phyloP scores from a whole-genome alignment of 192 early-diverging fungal species.

The Rhizophagus sp. region DNA sequence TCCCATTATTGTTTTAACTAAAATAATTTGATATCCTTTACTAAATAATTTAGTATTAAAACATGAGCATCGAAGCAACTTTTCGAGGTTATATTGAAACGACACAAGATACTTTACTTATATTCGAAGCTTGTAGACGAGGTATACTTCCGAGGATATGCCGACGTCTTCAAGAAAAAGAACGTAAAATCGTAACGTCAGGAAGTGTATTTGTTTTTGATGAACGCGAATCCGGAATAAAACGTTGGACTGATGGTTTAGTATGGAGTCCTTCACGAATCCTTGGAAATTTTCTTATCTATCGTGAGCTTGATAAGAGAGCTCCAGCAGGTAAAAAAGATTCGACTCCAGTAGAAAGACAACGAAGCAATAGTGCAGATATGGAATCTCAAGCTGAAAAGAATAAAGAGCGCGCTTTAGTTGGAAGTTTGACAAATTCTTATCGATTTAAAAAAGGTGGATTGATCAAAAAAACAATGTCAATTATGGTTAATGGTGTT shows the following conservation, averaged over 20 bases:
- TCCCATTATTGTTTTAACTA: neutral
- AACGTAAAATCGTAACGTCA: conserved; percentile 68
- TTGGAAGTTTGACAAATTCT: conserved; percentile 57
- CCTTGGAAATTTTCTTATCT: conserved; percentile 77
- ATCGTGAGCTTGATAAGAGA: conserved; percentile 68
- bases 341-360: conserved; percentile 41
- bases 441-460: conserved; percentile 63
- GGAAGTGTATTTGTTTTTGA: conserved; percentile 88
- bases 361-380: conserved; percentile 32
- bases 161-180: conserved; percentile 71
- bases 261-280: conserved; percentile 85
- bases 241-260: conserved; percentile 85
- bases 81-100: conserved; percentile 72
- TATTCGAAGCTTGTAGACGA: conserved; percentile 78
- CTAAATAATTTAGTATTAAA: neutral
- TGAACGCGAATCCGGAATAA: conserved; percentile 80
- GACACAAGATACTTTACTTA: conserved; percentile 72
- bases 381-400: conserved; percentile 44
- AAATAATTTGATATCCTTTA: neutral
- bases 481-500: conserved; percentile 66
- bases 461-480: conserved; percentile 79
- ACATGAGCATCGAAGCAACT: conserved; percentile 53
- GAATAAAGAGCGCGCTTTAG: conserved; percentile 56
- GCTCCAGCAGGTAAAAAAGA: conserved; percentile 50
- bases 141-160: conserved; percentile 67